Evolutionary conservation across 1,139 yeast species (phyloP), one percentile per base, ranked within the genome.

Genomic region (Yamadazyma atlantica): DNA sequence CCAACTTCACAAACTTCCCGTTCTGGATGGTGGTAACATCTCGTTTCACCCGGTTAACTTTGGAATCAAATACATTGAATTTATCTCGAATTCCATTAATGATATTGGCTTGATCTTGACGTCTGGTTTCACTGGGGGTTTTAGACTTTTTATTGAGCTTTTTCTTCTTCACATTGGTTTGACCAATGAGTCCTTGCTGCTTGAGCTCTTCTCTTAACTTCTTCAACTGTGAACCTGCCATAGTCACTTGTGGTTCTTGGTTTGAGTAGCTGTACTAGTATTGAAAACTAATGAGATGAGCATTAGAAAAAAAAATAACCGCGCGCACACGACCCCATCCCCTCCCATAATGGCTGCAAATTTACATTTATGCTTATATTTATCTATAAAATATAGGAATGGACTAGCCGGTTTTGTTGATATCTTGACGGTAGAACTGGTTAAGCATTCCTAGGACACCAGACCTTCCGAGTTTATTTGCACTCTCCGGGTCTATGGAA

Each of bases 221-320:
- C 58, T 88, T 89, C 46, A 89, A 70, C 66, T 89, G 97, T 14
- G 96, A 86, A 14, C 95, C 95, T 18, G 89, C 96, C 96, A 87
- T 87, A 26, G 17, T 28, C 13, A 14, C 29, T 26, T 4, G 4
- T 5, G 15, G 6, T 26, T n/a, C n/a, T n/a, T n/a, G n/a, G n/a
- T n/a, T n/a, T n/a, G n/a, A n/a, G n/a, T n/a, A n/a, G n/a, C n/a
- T n/a, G n/a, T n/a, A n/a, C n/a, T n/a, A n/a, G n/a, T n/a, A n/a
- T n/a, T n/a, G n/a, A n/a, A n/a, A n/a, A n/a, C n/a, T n/a, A 16
- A 31, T 22, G 34, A 13, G 34, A 31, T 31, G 34, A 31, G 34
- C n/a, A n/a, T n/a, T n/a, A 8, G 7, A 12, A 4, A 30, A 19
- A 17, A 28, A 17, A 28, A 12, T 13, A 6, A 27, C 4, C 4